Conservation (phyloP, 2,329 filamentous ascomycete genomes). For the Phialophora macrospora region DNA sequence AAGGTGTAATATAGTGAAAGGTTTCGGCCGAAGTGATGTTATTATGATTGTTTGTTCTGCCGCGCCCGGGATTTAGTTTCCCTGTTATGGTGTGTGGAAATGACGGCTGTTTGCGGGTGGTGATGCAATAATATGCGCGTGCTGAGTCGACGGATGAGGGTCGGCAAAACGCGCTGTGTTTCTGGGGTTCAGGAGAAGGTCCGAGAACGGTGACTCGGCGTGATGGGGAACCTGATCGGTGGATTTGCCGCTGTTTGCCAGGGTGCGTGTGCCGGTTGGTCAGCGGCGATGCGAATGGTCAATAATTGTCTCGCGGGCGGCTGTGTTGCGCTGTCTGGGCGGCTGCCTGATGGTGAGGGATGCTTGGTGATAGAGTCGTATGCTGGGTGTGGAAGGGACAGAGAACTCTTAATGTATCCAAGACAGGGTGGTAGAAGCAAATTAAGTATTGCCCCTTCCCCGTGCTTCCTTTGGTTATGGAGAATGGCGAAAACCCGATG, state of each 20-base stretch:
- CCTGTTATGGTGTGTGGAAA: conserved; percentile 20
- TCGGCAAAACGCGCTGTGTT: conserved; percentile 19
- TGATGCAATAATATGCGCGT: conserved; percentile 31
- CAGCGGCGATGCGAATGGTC: conserved; percentile 16
- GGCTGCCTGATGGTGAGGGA: conserved; percentile 8
- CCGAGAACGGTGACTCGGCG: conserved; percentile 24
- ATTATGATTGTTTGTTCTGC: conserved; percentile 25
- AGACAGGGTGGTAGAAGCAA: conserved; percentile 19
- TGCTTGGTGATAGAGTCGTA: conserved; percentile 7
- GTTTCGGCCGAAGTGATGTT: conserved; percentile 12
- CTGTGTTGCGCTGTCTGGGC: conserved; percentile 15
- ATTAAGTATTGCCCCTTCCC: conserved; percentile 31
- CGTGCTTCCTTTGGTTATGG: conserved; percentile 26
- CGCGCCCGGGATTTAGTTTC: conserved; percentile 28
- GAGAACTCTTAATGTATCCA: conserved; percentile 21
- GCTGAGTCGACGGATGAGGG: conserved; percentile 9
- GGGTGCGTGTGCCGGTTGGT: conserved; percentile 12
- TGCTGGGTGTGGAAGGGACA: conserved; percentile 7
- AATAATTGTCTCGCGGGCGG: conserved; percentile 19
- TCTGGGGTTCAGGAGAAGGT: conserved; percentile 14
- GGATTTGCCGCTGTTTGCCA: conserved; percentile 20
- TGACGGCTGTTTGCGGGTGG: conserved; percentile 28
- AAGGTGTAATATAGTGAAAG: conserved; percentile 14
- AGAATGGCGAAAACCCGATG: conserved; percentile 30
- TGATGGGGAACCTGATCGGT: conserved; percentile 29